These are phyloP conservation scores for Trichomonas gallinae DNA, from an alignment of 208 protist species.

Conservation along the genomic window DNA sequence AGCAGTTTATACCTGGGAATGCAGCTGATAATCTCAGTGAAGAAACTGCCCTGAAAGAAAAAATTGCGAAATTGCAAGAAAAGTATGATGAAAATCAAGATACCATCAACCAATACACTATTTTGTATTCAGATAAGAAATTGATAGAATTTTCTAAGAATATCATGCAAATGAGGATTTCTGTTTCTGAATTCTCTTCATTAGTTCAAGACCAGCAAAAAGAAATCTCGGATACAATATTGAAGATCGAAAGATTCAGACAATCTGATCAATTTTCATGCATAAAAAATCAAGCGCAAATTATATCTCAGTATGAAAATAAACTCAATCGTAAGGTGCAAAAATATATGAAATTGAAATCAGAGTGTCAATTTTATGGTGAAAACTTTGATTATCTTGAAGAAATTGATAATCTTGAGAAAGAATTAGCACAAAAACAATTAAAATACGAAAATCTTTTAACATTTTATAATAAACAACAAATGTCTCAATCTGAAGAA, in stretches of 20 bases:
- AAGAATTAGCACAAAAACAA: not conserved
- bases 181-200: not conserved
- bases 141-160: not conserved
- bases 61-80: not conserved
- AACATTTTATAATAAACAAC: not conserved
- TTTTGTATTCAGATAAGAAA: not conserved
- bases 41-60: not conserved
- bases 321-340: not conserved
- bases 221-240: not conserved
- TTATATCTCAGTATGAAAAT: not conserved
- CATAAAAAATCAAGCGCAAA: not conserved
- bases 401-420: not conserved
- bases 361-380: not conserved
- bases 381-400: not conserved
- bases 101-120: not conserved
- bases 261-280: not conserved
- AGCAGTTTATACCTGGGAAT: not conserved
- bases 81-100: not conserved
- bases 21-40: not conserved
- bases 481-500: not conserved
- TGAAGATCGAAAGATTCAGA: not conserved
- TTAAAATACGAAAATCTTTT: not conserved
- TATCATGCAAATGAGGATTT: not conserved
- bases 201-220: not conserved
- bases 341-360: not conserved